phyloP scores from a whole-genome alignment of 345 rosid genomes.

The Lepidium sativum region DNA sequence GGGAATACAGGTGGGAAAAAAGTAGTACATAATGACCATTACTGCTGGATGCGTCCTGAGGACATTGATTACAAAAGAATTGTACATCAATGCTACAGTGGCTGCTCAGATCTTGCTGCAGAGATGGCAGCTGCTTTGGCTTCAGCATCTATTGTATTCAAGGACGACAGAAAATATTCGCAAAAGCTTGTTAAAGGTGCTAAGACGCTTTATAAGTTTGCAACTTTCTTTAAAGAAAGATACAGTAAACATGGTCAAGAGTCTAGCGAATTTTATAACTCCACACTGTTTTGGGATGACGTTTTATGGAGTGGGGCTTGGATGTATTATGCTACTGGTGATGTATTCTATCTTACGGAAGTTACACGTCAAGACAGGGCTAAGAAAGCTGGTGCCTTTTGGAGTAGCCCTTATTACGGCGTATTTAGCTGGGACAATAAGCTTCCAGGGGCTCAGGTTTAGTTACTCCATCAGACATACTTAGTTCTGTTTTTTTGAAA shows the following conservation, averaged over 20 bases:
- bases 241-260: constrained; percentile 35
- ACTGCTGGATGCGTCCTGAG: constrained; percentile 98
- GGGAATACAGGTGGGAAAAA: constrained; percentile 55
- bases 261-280: constrained; percentile 58
- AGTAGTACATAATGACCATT: constrained; percentile 57
- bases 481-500: not conserved
- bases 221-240: constrained; percentile 37
- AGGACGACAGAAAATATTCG: constrained; percentile 72
- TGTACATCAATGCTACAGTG: constrained; percentile 32
- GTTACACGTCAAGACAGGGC: constrained; percentile 52
- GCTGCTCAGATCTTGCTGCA: constrained; percentile 80
- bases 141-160: constrained; percentile 89
- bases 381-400: constrained; percentile 66
- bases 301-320: constrained; percentile 85
- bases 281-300: constrained; percentile 74
- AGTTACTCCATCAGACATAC: constrained; percentile 8
- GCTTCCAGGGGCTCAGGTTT: constrained; percentile 88
- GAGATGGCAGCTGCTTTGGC: constrained; percentile 97
- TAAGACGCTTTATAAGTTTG: constrained; percentile 44
- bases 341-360: constrained; percentile 47
- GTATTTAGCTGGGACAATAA: constrained; percentile 98
- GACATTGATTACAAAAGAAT: constrained; percentile 70
- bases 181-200: constrained; percentile 86
- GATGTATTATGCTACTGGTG: constrained; percentile 95
- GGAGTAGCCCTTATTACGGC: constrained; percentile 63